phyloP scores from a whole-genome alignment of 352 stramenopile species.

The Pythium inflatum region DNA sequence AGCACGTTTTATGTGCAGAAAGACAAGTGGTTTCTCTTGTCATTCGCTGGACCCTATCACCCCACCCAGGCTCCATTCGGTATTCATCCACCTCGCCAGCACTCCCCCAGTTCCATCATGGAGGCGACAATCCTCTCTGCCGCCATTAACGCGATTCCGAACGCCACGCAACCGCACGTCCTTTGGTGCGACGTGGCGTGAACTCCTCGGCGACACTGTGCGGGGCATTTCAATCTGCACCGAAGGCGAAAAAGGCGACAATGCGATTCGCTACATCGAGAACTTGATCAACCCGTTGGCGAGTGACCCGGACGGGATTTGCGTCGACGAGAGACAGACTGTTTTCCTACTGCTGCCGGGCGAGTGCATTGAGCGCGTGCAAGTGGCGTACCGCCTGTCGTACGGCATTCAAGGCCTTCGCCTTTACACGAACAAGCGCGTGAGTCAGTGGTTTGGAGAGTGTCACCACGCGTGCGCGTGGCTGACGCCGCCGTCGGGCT shows the following conservation, averaged over 20 bases:
- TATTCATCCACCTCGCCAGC: too few relatives aligned
- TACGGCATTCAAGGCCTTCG: background rate
- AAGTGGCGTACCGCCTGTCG: background rate
- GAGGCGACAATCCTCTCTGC: too few relatives aligned
- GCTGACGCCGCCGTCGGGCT: background rate
- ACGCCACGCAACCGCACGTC: too few relatives aligned
- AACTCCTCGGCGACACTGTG: background rate
- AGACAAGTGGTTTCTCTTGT: too few relatives aligned
- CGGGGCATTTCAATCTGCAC: background rate
- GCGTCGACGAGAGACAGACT: background rate
- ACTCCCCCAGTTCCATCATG: too few relatives aligned
- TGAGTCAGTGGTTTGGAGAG: constrained; percentile 1
- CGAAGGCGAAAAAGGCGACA: fast-evolving
- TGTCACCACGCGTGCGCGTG: background rate
- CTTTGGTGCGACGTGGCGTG: constrained; percentile 4
- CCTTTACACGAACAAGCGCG: constrained; percentile 11
- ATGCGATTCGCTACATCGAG: background rate
- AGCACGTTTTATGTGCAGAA: too few relatives aligned
- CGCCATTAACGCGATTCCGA: too few relatives aligned
- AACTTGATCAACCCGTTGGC: background rate
- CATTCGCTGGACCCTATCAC: too few relatives aligned
- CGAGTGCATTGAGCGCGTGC: background rate
- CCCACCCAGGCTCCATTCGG: too few relatives aligned
- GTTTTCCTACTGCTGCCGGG: background rate
- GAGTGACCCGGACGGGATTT: background rate